Evolutionary conservation across 176 grass and related monocot species (phyloP).

Genomic region (Thalia dealbata): DNA sequence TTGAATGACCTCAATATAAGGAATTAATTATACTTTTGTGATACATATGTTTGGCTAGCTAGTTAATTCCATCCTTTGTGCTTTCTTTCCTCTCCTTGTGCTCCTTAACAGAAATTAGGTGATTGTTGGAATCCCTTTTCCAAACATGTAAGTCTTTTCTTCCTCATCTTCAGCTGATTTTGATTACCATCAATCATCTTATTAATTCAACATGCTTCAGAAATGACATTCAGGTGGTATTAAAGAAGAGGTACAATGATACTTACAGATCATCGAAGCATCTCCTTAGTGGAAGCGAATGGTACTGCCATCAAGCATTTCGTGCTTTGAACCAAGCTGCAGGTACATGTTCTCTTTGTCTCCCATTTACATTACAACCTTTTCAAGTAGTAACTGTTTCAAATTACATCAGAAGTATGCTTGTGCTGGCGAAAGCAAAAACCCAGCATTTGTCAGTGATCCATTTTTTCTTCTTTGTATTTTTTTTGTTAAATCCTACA

Average conservation of each 20-base stretch:
- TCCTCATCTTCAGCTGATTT: not conserved
- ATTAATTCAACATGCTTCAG: slow-evolving; percentile 43
- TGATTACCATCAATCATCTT: not conserved
- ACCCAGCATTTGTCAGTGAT: not conserved
- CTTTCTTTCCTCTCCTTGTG: slow-evolving; percentile 13
- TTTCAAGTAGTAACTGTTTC: not conserved
- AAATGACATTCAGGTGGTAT: slow-evolving; percentile 78
- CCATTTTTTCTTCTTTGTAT: not conserved
- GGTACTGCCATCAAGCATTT: slow-evolving; percentile 98
- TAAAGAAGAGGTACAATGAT: slow-evolving; percentile 95
- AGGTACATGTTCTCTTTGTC: slow-evolving; percentile 28
- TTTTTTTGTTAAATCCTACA: not conserved
- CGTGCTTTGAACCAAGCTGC: slow-evolving; percentile 96
- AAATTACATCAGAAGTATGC: not conserved
- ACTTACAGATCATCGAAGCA: slow-evolving; percentile 70
- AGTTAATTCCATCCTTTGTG: too few species aligned
- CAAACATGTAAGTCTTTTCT: slow-evolving; percentile 72
- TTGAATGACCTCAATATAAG: too few species aligned
- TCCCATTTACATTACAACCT: not conserved
- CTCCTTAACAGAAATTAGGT: slow-evolving; percentile 88
- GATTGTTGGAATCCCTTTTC: slow-evolving; percentile 95
- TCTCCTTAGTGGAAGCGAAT: slow-evolving; percentile 84
- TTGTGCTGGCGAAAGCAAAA: not conserved
- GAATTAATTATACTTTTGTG: too few species aligned
- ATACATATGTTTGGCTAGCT: not conserved